Evolutionary conservation across 176 grass and related monocot genomes (phyloP), one percentile per base, ranked within the genome.

Genomic region (Eragrostis nindensis): DNA sequence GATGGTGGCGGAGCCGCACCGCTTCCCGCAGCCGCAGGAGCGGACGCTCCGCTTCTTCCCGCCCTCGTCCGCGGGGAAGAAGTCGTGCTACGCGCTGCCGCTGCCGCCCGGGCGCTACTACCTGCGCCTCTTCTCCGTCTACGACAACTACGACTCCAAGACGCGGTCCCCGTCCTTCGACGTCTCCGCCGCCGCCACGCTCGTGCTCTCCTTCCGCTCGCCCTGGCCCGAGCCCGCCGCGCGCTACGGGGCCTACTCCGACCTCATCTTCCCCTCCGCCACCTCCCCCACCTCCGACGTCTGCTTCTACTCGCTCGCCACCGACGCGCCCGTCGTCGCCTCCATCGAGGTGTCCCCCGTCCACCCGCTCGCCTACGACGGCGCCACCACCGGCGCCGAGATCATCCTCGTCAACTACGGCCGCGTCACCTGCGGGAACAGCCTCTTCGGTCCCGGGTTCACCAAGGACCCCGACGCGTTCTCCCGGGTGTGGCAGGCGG

Each of bases 131-230:
- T 99, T 99, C 90, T 90, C 97, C 49, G 91, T 99, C 71, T 99
- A 99, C 88, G 97, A 99, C 82, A 99, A 99, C 87, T 99, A 96
- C 85, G 91, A 99, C 80, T 93, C 93, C 57, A 96, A 99, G 82
- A 64, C 88, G 43, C 90, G 89, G 8, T 86, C 93, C 3, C 97
- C 97, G 0, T 93, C 90, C 85, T 99, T 91, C 82, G 97, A 99
- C 84, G 93, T 99, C 64, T 96, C 97, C 30, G 86, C 92, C 21
- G 91, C 92, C 65, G 97, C 90, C 71, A 99, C 97, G 44, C 88
- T 99, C 19, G 90, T 99, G 22, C 94, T 96, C 77, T 87, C 86
- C 63, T 99, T 87, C 88, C 93, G 89, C 48, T 96, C 93, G 8
- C 97, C 97, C 1, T 99, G 97, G 97, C 93, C 97, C 9, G 91